Conservation (phyloP, 179 eudicot genomes). For the Pouteria campechiana region DNA sequence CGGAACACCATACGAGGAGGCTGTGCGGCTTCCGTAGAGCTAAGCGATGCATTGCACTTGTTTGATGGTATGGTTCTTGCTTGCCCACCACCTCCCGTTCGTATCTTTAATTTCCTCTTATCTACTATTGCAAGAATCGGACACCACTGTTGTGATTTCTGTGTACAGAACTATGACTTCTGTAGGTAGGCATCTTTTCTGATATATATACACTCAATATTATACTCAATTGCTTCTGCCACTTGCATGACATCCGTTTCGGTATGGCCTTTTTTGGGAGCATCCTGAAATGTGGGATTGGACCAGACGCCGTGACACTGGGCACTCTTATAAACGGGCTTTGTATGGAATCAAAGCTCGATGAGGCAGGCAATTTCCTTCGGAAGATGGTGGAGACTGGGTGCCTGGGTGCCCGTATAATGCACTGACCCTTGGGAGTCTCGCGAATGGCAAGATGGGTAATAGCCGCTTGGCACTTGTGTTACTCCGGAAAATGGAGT, state of each 20-base stretch:
- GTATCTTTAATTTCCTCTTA: not conserved
- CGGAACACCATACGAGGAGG: too few species aligned
- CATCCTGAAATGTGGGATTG: constrained; percentile 9
- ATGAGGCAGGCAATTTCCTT: constrained; percentile 4
- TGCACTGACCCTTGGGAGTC: not conserved
- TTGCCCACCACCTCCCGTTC: not conserved
- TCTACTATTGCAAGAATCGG: not conserved
- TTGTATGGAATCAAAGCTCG: not conserved
- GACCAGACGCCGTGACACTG: constrained; percentile 4
- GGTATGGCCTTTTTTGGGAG: constrained; percentile 7
- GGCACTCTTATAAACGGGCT: constrained; percentile 5
- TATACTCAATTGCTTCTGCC: constrained; percentile 8
- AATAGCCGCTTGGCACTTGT: constrained; percentile 14
- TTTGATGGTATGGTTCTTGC: too few species aligned
- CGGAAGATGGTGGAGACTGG: constrained; percentile 6
- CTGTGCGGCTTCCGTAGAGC: too few species aligned
- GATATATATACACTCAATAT: constrained; percentile 11
- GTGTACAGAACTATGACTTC: not conserved
- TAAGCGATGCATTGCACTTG: too few species aligned
- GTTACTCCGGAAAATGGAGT: not conserved
- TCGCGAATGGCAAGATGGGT: constrained; percentile 1
- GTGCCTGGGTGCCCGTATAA: not conserved
- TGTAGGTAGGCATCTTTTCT: constrained; percentile 3
- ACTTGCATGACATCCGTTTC: not conserved
- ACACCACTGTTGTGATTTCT: not conserved